phyloP scores from a whole-genome alignment of 176 grass and related monocot species.

The Dendrocalamus sinicus region DNA sequence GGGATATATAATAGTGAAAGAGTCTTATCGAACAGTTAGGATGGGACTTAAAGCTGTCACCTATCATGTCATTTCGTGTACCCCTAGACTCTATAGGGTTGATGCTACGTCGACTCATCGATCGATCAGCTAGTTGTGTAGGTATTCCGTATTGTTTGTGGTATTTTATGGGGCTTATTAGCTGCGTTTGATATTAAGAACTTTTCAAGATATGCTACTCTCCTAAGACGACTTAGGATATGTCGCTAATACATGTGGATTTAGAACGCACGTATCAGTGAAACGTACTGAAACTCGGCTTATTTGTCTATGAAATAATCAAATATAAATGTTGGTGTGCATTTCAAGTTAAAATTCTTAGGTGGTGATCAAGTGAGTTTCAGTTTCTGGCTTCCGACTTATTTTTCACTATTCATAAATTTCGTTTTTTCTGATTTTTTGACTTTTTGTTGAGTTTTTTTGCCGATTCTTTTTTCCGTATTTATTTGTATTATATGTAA shows the following conservation, averaged over 20 bases:
- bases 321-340: neutral
- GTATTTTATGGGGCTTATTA: constrained; percentile 14
- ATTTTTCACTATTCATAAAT: too few relatives aligned
- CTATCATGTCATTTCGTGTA: constrained; percentile 40
- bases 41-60: constrained; percentile 43
- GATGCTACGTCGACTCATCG: constrained; percentile 25
- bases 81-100: constrained; percentile 21
- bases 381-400: too few relatives aligned
- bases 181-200: neutral
- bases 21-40: constrained; percentile 38
- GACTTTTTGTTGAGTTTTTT: too few relatives aligned
- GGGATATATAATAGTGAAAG: constrained; percentile 35
- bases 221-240: too few relatives aligned
- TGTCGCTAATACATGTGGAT: too few relatives aligned
- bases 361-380: too few relatives aligned
- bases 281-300: too few relatives aligned
- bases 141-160: neutral
- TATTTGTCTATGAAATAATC: neutral
- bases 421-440: too few relatives aligned
- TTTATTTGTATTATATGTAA: too few relatives aligned
- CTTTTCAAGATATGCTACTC: too few relatives aligned
- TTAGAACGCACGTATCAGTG: too few relatives aligned
- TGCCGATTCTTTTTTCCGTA: too few relatives aligned
- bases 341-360: neutral
- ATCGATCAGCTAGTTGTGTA: neutral